Conservation (phyloP, 1,284 basidiomycete species). For the Cryptococcus hybrid region DNA sequence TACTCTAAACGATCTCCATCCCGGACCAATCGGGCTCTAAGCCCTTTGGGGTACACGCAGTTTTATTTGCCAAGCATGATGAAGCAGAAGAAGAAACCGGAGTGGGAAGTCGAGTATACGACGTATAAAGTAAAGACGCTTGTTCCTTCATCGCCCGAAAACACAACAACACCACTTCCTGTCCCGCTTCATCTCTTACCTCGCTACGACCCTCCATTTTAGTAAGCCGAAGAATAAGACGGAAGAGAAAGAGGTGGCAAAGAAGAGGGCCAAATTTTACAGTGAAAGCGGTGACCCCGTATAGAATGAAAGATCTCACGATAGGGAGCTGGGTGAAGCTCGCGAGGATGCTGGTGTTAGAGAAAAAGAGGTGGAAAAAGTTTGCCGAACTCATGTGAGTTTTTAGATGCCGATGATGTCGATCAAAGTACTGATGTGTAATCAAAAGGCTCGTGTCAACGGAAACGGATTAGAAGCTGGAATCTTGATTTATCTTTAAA, state of each 20-base stretch:
- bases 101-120: conserved; percentile 74
- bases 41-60: conserved; percentile 52
- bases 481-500: too few species aligned
- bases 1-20: conserved; percentile 42
- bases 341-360: conserved; percentile 61
- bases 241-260: neutral
- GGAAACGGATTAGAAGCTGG: too few species aligned
- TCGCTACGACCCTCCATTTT: conserved; percentile 35
- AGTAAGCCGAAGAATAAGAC: neutral
- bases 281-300: conserved; percentile 64
- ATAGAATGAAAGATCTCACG: conserved; percentile 69
- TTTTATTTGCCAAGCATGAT: conserved; percentile 73
- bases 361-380: conserved; percentile 62
- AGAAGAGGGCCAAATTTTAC: conserved; percentile 25
- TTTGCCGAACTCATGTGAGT: conserved; percentile 46
- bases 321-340: conserved; percentile 72
- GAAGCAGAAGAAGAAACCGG: conserved; percentile 60
- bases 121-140: conserved; percentile 58
- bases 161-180: conserved; percentile 46
- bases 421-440: too few species aligned
- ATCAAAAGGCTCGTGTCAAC: too few species aligned
- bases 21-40: conserved; percentile 36
- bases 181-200: conserved; percentile 69
- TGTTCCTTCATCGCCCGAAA: conserved; percentile 35
- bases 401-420: neutral